Evolutionary conservation across 371 early-diverging fungal species (phyloP), one percentile per base, ranked within the genome.

Genomic region (Lichtheimia ornata): DNA sequence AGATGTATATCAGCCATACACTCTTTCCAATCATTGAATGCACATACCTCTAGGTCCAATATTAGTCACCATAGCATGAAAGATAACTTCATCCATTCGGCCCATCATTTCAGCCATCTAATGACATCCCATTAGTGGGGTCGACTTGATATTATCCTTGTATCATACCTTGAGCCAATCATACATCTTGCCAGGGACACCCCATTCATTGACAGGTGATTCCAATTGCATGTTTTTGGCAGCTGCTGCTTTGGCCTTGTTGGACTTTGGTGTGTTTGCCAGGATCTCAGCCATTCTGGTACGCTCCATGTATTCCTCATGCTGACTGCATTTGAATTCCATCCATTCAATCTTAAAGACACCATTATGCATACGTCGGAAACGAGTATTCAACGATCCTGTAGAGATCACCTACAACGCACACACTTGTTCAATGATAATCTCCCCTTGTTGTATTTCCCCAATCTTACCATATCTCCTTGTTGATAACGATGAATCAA

Each of bases 191-290:
- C 27, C 17, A 25, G 59, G 59, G 6, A 58, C 30, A 12, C 59
- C 59, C 35, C 59, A 58, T 49, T 58, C 59, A 22, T 58, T 58
- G 15, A 58, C 59, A 18, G 50, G 35, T 14, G 59, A 58, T 12
- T 58, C 59, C 11, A 25, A 11, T 40, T 58, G 59, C 40, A 22
- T 18, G 12, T 44, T 41, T 47, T 47, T 47, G 15, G 28, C 28
- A 22, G 53, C 53, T 18, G 42, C 45, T 22, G 20, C 35, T 20
- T 58, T 58, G 4, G 59, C 17, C 14, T 58, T 47, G 42, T 14
- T 41, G 11, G 59, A 28, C 14, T 58, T 58, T 2, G 59, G 35
- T 13, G 47, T 47, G 11, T 22, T 50, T 12, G 47, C 18, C 3
- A 58, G 18, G 9, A 50, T 22, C 40, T 58, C 59, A 4, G 22